Conservation (phyloP, 164 flowering plant genomes). For the Sedum album region DNA sequence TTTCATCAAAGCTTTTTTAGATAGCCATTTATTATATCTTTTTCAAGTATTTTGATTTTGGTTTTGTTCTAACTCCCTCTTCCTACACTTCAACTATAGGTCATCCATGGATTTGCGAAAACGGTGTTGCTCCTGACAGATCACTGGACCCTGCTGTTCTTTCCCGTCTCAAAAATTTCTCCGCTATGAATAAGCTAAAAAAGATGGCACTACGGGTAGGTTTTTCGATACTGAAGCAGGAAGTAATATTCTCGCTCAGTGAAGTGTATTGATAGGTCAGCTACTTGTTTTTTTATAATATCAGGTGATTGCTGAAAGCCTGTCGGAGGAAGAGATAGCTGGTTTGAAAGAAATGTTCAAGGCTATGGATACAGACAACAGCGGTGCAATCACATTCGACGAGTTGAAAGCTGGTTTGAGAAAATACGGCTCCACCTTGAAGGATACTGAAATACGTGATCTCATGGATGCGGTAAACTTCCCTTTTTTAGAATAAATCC, state of each 20-base stretch:
- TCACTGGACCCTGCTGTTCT: conserved; percentile 93
- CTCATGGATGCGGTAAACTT: conserved; percentile 90
- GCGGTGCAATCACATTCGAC: conserved; percentile 98
- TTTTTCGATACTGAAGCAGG: neutral
- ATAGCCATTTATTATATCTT: neutral
- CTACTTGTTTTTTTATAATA: neutral
- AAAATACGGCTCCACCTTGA: conserved; percentile 91
- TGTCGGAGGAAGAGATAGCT: conserved; percentile 98
- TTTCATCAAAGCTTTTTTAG: neutral
- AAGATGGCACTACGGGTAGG: conserved; percentile 97
- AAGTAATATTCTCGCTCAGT: neutral
- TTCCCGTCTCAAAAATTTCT: conserved; percentile 93
- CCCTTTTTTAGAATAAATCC: neutral
- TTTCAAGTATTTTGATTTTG: too few relatives aligned
- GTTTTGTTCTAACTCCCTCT: neutral
- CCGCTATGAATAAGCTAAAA: conserved; percentile 98
- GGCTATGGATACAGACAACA: conserved; percentile 93
- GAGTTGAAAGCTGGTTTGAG: conserved; percentile 89
- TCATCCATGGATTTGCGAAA: conserved; percentile 99
- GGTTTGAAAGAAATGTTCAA: conserved; percentile 90
- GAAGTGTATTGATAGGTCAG: too few relatives aligned
- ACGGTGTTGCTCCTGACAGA: conserved; percentile 98
- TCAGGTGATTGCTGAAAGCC: conserved; percentile 96
- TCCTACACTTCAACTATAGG: conserved; percentile 26
- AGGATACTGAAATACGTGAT: conserved; percentile 86